Conservation (phyloP, 768 basidiomycete species). For the Multifurca ochricompacta region DNA sequence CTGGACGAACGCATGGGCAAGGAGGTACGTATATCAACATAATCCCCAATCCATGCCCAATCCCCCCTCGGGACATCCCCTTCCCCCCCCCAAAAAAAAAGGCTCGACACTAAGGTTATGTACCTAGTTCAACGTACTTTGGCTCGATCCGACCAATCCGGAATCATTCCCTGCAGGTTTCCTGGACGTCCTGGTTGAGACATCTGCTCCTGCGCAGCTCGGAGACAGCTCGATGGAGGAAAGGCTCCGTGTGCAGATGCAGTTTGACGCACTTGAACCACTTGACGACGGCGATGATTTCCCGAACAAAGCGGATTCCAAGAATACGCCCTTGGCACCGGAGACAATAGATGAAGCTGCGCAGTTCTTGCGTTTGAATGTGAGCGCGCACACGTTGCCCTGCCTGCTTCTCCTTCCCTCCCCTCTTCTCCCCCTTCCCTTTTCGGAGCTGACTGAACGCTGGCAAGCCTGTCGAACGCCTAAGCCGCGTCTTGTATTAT, state of each 20-base stretch:
- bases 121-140: conserved; percentile 70
- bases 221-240: conserved; percentile 32
- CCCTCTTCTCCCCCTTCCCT: conserved; percentile 16
- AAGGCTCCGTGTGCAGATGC: conserved; percentile 69
- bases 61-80: neutral
- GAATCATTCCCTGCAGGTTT: conserved; percentile 63
- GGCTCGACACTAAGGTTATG: neutral
- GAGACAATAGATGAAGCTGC: conserved; percentile 60
- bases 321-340: conserved; percentile 34
- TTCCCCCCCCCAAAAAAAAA: neutral
- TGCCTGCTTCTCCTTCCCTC: conserved; percentile 22
- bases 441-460: neutral
- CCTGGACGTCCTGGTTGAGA: conserved; percentile 47
- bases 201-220: conserved; percentile 18
- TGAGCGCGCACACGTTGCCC: neutral
- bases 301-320: conserved; percentile 19
- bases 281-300: conserved; percentile 34
- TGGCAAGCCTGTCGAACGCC: conserved; percentile 58
- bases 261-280: conserved; percentile 58
- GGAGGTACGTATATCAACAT: conserved; percentile 36
- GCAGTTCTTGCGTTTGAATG: conserved; percentile 61
- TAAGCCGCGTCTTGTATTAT: conserved; percentile 61
- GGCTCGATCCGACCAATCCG: conserved; percentile 60
- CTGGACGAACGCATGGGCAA: conserved; percentile 70
- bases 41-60: too few species aligned